Base-by-base conservation (phyloP, 129 eudicot genomes). In the Kitagawia praeruptora region DNA sequence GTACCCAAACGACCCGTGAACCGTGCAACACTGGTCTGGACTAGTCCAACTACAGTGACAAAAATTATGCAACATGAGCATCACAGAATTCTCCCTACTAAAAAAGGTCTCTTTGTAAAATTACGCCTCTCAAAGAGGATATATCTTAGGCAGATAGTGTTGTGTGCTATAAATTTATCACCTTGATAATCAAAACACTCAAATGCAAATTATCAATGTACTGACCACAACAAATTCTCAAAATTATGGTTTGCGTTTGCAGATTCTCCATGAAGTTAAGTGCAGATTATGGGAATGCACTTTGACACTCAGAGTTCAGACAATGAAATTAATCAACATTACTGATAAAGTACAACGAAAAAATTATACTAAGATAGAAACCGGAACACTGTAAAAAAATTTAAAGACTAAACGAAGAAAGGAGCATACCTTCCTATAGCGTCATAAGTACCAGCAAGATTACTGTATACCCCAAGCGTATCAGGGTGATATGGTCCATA, bases 401-500 rank as follows among this genome's bases (percentile, higher is more conserved):
- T 16, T 27, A 27, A 44, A 46, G 28, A 27, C 5, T 37, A 74
- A 12, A 13, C 41, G 9, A 74, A 14, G 49, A n/a, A 74, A 46
- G 27, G 25, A 72, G 23, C 0, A 77, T 88, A 94, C 97, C 97
- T 95, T 79, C 96, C 98, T 87, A 92, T 87, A 74, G 96, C 97
- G 79, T 95, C 97, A 79, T 94, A 94, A 42, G 98, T 87, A 27
- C 93, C 97, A 21, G 97, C 98, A 72, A 94, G 98, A 87, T 94
- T 94, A 84, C 97, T 94, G 64, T 90, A 94, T 49, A 94, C 94
- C 31, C 91, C 98, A 25, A 94, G 84, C 0, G 97, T 94, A 49
- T 92, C 97, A 34, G 92, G 93, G 72, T 94, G 98, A 75, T 84
- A 87, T 1, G 92, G 89, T 16, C 97, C 98, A 44, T 85, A 89